Base-by-base conservation (phyloP, 2,329 filamentous ascomycete species). In the Sordariomycetes sp. region DNA sequence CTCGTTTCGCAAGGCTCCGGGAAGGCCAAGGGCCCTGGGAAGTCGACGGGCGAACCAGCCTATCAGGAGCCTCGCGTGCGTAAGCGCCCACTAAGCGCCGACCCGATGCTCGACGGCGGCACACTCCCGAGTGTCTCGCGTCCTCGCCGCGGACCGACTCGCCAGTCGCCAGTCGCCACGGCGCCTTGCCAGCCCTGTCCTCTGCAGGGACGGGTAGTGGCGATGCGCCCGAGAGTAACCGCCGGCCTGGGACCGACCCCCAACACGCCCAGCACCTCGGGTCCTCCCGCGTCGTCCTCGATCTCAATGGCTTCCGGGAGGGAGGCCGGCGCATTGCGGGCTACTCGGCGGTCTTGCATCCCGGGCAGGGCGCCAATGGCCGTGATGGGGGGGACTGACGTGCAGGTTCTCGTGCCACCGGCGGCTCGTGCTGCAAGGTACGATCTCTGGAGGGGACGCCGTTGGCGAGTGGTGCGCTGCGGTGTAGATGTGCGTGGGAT, bases 51-150 rank as follows among this genome's bases (percentile, higher is more conserved):
- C n/a, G 8, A 24, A 22, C 45, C 20, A 20, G 22, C 45, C 17
- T 22, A 50, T 50, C 45, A 50, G 45, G 36, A 50, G 45, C 45
- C 20, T 12, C 10, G 8, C 22, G 45, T 24, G 45, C 36, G 5
- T 57, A 57, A 53, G 48, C 55, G 55, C 55, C 55, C 48, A 8
- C 55, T 52, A 57, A 52, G 55, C 55, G 55, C 54, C 54, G 36
- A 56, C 54, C 3, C 36, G 28, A n/a, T 28, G 36, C 13, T 55
- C 28, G 20, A n/a, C 54, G 42, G 54, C 54, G 42, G 54, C 54
- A 45, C n/a, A 13, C 3, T 32, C 28, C 28, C 28, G 28, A 32
- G 28, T 32, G 28, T 32, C 28, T 32, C 28, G 8, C 28, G 4
- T 32, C 28, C 28, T 32, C 28, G 28, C 28, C 3, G 28, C 28